Conservation (phyloP, 2,329 filamentous ascomycete species). For the Bipolaris bicolor region DNA sequence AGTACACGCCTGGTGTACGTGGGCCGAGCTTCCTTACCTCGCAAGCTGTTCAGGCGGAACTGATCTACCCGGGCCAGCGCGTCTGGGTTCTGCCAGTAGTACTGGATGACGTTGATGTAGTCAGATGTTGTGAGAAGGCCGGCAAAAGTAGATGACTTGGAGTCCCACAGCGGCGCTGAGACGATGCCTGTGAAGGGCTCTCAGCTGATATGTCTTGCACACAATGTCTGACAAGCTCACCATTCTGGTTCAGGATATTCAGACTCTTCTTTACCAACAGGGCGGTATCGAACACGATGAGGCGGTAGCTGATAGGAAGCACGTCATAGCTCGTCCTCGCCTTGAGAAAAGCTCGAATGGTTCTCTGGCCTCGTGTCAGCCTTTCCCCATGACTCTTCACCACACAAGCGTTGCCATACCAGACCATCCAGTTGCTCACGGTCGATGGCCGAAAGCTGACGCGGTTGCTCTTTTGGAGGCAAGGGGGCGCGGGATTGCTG, state of each 20-base stretch:
- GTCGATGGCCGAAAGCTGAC: conserved; percentile 66
- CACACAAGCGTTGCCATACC: conserved; percentile 58
- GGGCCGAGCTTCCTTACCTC: conserved; percentile 65
- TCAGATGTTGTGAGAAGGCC: conserved; percentile 94
- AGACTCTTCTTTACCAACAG: conserved; percentile 96
- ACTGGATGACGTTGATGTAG: conserved; percentile 98
- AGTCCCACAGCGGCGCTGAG: conserved; percentile 96
- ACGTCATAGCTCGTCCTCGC: conserved; percentile 98
- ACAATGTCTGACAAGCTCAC: conserved; percentile 55
- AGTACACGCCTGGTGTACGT: conserved; percentile 10
- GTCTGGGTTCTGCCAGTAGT: conserved; percentile 97
- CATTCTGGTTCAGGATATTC: conserved; percentile 94
- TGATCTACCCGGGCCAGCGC: conserved; percentile 89
- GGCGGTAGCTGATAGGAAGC: conserved; percentile 89
- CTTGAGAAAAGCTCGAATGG: conserved; percentile 94
- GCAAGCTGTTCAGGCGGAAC: conserved; percentile 87
- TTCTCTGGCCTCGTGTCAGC: conserved; percentile 60
- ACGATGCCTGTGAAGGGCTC: conserved; percentile 74
- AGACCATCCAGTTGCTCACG: conserved; percentile 79
- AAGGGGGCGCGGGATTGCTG: conserved; percentile 22
- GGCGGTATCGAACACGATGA: conserved; percentile 94
- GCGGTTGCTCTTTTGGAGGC: conserved; percentile 38
- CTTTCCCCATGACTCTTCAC: neutral
- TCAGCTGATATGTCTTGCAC: conserved; percentile 18
- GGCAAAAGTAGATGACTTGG: conserved; percentile 87